These are phyloP conservation scores for Stachybotrys elegans DNA, from an alignment of 2,329 filamentous ascomycete genomes.

Conservation along the genomic window DNA sequence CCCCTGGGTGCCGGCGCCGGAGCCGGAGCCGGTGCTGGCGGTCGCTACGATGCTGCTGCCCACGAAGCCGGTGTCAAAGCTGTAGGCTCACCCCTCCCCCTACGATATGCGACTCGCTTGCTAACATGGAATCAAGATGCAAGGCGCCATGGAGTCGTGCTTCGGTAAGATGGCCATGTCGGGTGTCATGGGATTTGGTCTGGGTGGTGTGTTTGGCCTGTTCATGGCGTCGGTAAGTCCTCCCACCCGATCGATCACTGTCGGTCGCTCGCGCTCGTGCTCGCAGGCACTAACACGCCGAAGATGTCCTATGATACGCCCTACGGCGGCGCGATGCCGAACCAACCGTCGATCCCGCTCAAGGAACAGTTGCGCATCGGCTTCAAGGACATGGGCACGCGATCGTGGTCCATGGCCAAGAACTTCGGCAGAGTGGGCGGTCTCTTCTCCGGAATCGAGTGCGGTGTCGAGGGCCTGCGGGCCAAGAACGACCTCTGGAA, in stretches of 20 bases:
- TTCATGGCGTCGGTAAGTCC: slow-evolving; percentile 91
- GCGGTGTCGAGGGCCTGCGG: slow-evolving; percentile 85
- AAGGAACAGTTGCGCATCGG: slow-evolving; percentile 78
- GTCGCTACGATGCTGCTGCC: slow-evolving; percentile 18
- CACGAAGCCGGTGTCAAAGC: slow-evolving; percentile 50
- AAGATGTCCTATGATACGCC: slow-evolving; percentile 99
- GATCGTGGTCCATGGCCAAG: slow-evolving; percentile 78
- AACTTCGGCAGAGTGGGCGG: slow-evolving; percentile 94
- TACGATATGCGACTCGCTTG: slow-evolving; percentile 2
- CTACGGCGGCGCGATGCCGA: slow-evolving; percentile 51
- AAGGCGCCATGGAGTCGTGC: slow-evolving; percentile 86
- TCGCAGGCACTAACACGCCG: not conserved
- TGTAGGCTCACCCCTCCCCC: slow-evolving; percentile 24
- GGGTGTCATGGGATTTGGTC: slow-evolving; percentile 87
- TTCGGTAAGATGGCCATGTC: slow-evolving; percentile 83
- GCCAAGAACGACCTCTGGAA: slow-evolving; percentile 94
- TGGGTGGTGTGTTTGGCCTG: slow-evolving; percentile 89
- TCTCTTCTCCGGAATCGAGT: slow-evolving; percentile 89
- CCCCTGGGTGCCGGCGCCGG: slow-evolving; percentile 16
- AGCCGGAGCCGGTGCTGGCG: slow-evolving; percentile 3
- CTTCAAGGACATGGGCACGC: slow-evolving; percentile 90
- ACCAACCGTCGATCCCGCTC: slow-evolving; percentile 61
- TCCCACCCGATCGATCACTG: slow-evolving; percentile 3
- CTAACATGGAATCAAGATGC: slow-evolving; percentile 52
- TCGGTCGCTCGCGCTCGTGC: not conserved